Percentiles rank a stretch among this genome's conserved stretches.
Conservation (phyloP, 345 rosid genomes). For the Eucalyptus pauciflora region DNA sequence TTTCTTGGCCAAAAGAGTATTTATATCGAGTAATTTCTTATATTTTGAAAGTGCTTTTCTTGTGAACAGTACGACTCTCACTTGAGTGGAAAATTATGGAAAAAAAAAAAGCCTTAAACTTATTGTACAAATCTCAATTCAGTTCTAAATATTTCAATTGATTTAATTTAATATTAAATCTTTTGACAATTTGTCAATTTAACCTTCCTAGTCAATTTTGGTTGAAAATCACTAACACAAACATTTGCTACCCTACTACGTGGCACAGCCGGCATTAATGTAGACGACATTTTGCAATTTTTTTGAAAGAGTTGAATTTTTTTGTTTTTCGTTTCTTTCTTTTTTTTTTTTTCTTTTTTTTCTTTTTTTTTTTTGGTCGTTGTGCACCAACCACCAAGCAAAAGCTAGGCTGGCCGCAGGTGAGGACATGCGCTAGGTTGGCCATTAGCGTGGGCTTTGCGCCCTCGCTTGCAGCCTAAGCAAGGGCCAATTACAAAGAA, state of each 20-base stretch:
- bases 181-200: background rate
- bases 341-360: background rate
- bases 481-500: background rate
- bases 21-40: background rate
- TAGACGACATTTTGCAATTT: no score
- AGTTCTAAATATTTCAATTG: background rate
- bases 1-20: background rate
- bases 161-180: fast-evolving
- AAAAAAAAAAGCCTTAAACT: fast-evolving
- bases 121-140: background rate
- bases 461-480: background rate
- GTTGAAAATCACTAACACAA: background rate
- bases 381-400: background rate
- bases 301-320: background rate
- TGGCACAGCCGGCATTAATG: fast-evolving
- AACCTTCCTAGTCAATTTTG: background rate
- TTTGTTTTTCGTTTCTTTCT: no score
- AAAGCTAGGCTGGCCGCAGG: fast-evolving
- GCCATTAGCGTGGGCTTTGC: fast-evolving
- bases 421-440: fast-evolving
- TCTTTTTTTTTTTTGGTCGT: fast-evolving
- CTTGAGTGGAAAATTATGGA: background rate
- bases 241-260: fast-evolving
- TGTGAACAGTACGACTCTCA: background rate
- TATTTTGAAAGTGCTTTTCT: background rate